phyloP scores from a whole-genome alignment of 441 rosid species.

The Sinapis alba region DNA sequence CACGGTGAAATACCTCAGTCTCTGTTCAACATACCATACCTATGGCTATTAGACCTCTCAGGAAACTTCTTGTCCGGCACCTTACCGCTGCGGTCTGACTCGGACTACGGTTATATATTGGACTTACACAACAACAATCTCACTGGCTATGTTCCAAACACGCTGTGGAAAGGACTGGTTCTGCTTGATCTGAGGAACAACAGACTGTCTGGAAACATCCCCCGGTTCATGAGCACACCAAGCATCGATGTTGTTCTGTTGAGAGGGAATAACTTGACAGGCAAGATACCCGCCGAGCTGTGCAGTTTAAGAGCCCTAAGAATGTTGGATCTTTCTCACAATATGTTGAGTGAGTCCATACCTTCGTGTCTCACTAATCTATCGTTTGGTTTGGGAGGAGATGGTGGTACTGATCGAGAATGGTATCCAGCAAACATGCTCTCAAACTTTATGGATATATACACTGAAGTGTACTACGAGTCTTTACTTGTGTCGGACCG shows the following conservation, averaged over 20 bases:
- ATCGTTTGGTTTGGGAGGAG: neutral
- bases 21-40: conserved; percentile 15
- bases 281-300: conserved; percentile 8
- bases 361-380: conserved; percentile 28
- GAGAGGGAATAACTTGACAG: conserved; percentile 22
- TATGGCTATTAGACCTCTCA: conserved; percentile 30
- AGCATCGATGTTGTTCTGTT: conserved; percentile 19
- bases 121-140: conserved; percentile 31
- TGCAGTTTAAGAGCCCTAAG: conserved; percentile 17
- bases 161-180: neutral
- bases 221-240: neutral
- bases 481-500: conserved; percentile 9
- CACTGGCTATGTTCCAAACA: conserved; percentile 9
- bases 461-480: conserved; percentile 4
- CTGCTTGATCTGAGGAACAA: conserved; percentile 34
- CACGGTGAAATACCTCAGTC: conserved; percentile 23
- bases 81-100: neutral
- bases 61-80: conserved; percentile 27
- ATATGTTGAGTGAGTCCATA: conserved; percentile 24
- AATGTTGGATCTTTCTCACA: conserved; percentile 28
- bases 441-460: conserved; percentile 15
- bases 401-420: neutral
- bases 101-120: conserved; percentile 9
- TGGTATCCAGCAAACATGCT: conserved; percentile 16
- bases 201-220: conserved; percentile 26